Percentiles rank a stretch among this genome's conserved stretches.
phyloP scores from a whole-genome alignment of 1,284 basidiomycete genomes.

The Cryptococcus amylolentus region DNA sequence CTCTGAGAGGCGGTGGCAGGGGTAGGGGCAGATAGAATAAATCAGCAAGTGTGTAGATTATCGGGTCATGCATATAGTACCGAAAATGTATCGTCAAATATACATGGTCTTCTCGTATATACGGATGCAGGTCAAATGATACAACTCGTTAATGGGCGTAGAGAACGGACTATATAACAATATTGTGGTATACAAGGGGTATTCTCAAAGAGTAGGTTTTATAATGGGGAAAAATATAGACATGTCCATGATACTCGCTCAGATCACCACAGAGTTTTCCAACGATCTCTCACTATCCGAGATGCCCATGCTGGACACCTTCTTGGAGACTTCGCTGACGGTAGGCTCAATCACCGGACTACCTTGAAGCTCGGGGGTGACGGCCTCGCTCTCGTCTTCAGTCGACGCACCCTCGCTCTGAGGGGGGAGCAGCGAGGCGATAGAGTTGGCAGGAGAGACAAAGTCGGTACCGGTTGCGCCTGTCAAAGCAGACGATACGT shows the following conservation, averaged over 20 bases:
- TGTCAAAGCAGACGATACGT: not conserved
- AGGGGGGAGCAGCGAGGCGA: constrained; percentile 14
- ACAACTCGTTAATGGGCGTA: not conserved
- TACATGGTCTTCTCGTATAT: too few relatives aligned
- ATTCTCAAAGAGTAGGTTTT: not conserved
- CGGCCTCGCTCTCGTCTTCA: constrained; percentile 23
- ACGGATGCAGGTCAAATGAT: not conserved
- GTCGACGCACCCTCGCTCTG: constrained; percentile 10
- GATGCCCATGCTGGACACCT: not conserved
- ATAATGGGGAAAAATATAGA: too few relatives aligned
- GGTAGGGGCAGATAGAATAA: constrained; percentile 24
- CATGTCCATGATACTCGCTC: not conserved
- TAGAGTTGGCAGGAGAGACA: constrained; percentile 6
- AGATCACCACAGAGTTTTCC: constrained; percentile 5
- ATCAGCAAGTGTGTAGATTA: not conserved
- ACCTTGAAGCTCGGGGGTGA: constrained; percentile 21
- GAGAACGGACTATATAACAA: not conserved
- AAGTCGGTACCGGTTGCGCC: not conserved
- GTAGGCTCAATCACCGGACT: constrained; percentile 7
- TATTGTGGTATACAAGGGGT: not conserved
- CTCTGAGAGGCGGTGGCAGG: constrained; percentile 74
- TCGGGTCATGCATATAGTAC: not conserved
- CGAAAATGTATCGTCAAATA: too few relatives aligned
- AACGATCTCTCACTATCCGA: constrained; percentile 1
- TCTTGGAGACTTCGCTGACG: not conserved